A percentile compares a stretch with the other conserved stretches of the same genome.
These are phyloP conservation scores for Penicilliopsis zonata DNA, from an alignment of 495 filamentous ascomycete genomes.

Conservation along the genomic window DNA sequence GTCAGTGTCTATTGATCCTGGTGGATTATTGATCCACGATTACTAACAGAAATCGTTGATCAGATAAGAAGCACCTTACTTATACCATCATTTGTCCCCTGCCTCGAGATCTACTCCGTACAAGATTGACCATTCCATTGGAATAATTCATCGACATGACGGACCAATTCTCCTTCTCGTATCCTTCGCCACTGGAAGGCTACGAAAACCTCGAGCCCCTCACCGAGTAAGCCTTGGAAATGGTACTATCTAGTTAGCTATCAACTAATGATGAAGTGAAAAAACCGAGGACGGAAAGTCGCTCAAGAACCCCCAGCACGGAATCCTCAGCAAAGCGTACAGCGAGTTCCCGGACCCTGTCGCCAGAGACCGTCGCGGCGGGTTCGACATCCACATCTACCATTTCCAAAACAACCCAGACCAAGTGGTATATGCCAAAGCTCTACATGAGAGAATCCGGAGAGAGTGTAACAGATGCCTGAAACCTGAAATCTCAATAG, in stretches of 20 bases:
- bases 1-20: not conserved
- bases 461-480: slow-evolving; percentile 51
- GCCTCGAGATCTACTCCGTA: too few species aligned
- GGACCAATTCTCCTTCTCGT: slow-evolving; percentile 28
- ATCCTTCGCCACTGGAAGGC: slow-evolving; percentile 55
- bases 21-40: too few species aligned
- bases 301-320: slow-evolving; percentile 44
- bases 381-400: slow-evolving; percentile 75
- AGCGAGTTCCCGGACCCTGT: slow-evolving; percentile 52
- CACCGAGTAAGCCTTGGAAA: slow-evolving; percentile 35
- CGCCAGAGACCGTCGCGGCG: slow-evolving; percentile 44
- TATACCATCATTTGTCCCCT: too few species aligned
- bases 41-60: too few species aligned
- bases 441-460: slow-evolving; percentile 67
- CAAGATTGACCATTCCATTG: not conserved
- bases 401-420: slow-evolving; percentile 52
- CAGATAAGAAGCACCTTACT: too few species aligned
- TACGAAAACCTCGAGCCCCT: slow-evolving; percentile 53
- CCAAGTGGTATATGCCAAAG: slow-evolving; percentile 52
- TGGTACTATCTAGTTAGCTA: not conserved
- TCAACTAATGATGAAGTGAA: slow-evolving; percentile 14
- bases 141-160: slow-evolving; percentile 14
- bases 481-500: not conserved
- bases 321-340: slow-evolving; percentile 49
- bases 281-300: slow-evolving; percentile 54